These are phyloP conservation scores for Phycomyces nitens DNA, from an alignment of 192 early-diverging fungal species.

Conservation along the genomic window DNA sequence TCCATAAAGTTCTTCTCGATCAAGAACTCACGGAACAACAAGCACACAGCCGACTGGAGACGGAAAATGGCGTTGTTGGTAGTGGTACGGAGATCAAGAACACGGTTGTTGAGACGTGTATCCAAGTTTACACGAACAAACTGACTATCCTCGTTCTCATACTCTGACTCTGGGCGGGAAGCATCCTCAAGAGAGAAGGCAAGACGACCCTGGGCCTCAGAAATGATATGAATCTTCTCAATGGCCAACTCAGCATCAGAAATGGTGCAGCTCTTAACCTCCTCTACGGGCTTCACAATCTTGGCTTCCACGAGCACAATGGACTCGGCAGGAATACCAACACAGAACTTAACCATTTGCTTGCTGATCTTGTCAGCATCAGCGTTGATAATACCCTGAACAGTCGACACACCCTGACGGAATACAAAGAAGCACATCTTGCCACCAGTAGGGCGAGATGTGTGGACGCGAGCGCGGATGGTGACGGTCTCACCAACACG, in stretches of 20 bases:
- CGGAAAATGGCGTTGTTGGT: slow-evolving; percentile 98
- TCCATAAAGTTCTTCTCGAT: slow-evolving; percentile 79
- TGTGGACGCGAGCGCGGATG: slow-evolving; percentile 90
- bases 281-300: slow-evolving; percentile 74
- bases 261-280: slow-evolving; percentile 90
- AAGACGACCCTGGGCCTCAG: slow-evolving; percentile 69
- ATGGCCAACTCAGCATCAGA: slow-evolving; percentile 90
- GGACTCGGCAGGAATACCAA: slow-evolving; percentile 80
- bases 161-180: slow-evolving; percentile 75
- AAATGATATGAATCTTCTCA: slow-evolving; percentile 66
- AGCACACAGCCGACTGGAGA: slow-evolving; percentile 90
- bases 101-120: slow-evolving; percentile 93
- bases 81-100: slow-evolving; percentile 90
- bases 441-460: slow-evolving; percentile 73
- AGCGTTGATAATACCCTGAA: slow-evolving; percentile 79
- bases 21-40: slow-evolving; percentile 95
- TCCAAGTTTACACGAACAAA: slow-evolving; percentile 79
- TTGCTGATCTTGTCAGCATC: slow-evolving; percentile 81
- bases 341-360: slow-evolving; percentile 90
- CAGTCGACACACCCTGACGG: slow-evolving; percentile 83
- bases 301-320: slow-evolving; percentile 84
- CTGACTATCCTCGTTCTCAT: slow-evolving; percentile 60
- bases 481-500: slow-evolving; percentile 73
- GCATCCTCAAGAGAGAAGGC: slow-evolving; percentile 95
- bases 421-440: slow-evolving; percentile 92